Evolutionary conservation across 768 basidiomycete species (phyloP), one percentile per base, ranked within the genome.

Genomic region (Tylopilus intermedius): DNA sequence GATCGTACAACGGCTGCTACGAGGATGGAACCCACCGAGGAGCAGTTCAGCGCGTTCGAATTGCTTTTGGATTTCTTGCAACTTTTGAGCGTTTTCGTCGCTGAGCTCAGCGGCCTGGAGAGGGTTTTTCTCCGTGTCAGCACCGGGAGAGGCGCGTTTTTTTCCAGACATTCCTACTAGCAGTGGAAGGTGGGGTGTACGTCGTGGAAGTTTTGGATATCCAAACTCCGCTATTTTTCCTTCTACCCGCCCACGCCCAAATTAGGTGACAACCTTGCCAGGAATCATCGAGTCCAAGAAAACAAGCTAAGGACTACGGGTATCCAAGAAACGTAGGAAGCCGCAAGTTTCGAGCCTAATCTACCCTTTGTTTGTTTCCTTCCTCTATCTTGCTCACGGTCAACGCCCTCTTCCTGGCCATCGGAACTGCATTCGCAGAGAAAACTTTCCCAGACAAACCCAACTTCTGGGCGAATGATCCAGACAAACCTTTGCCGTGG

Each of bases 81-180:
- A 74, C 66, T 85, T 86, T 68, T 79, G 71, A 51, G 85, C 86
- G 61, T 89, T 82, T 63, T 83, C 86, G 42, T 86, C 83, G 53
- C 76, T 78, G 59, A 91, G 76, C 59, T 87, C 83, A 46, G 86
- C 82, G 44, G 78, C 77, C 54, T 79, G 72, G 29, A 89, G 75
- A 57, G 83, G 81, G 65, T 77, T 78, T 68, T 89, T 90, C 67
- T 82, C 82, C n/a, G 75, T 79, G 45, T 88, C 85, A 41, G 84
- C 80, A 10, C 88, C 89, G n/a, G 88, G 85, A 53, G 87, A 86
- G 40, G 79, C 82, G 70, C 90, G 86, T 76, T 92, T 89, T 62
- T 78, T 82, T 59, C 72, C 72, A 45, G 71, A 68, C 71, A 72
- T 72, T 52, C 44, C 48, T 50, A 22, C 30, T 30, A 5, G 30